Conservation (phyloP, 108 stramenopile species). For the Cyclotella sp. region DNA sequence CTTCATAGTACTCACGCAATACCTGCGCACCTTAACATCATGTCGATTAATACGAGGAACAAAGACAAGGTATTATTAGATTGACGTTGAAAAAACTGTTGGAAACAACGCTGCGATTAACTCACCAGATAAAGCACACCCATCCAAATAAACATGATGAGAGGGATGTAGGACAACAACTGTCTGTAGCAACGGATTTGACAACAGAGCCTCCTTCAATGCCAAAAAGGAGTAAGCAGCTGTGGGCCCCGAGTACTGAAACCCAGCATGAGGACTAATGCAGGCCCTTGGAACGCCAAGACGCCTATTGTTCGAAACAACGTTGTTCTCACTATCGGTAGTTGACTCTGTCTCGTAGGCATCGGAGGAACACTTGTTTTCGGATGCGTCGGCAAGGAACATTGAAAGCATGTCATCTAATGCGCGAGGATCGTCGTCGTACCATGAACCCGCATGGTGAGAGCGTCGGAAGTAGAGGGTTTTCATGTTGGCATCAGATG, state of each 20-base stretch:
- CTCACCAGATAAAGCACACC: constrained; percentile 78
- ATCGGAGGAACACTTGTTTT: constrained; percentile 1
- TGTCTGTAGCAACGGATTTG: constrained; percentile 34
- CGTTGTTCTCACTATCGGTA: constrained; percentile 9
- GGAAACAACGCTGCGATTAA: not conserved
- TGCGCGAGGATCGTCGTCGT: constrained; percentile 47
- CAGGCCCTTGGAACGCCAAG: constrained; percentile 57
- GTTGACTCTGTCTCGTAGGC: constrained; percentile 23
- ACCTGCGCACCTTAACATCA: constrained; percentile 31
- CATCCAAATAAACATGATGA: constrained; percentile 86
- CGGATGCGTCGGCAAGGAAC: constrained; percentile 52
- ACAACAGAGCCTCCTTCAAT: constrained; percentile 50
- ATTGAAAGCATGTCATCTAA: constrained; percentile 56
- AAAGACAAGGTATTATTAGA: not conserved
- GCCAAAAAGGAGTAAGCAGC: constrained; percentile 78
- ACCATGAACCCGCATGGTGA: constrained; percentile 85
- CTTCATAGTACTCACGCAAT: constrained; percentile 28
- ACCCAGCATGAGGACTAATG: constrained; percentile 88
- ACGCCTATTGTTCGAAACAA: not conserved
- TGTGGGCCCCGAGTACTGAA: constrained; percentile 84
- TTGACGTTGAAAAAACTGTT: not conserved
- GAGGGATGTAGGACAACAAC: constrained; percentile 75
- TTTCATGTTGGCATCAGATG: constrained; percentile 14
- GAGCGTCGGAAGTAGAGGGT: constrained; percentile 66
- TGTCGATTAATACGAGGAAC: not conserved